A percentile compares a stretch with the other conserved stretches of the same genome.
These are phyloP conservation scores for Colletotrichum phormii DNA, from an alignment of 2,329 filamentous ascomycete genomes.

Conservation along the genomic window DNA sequence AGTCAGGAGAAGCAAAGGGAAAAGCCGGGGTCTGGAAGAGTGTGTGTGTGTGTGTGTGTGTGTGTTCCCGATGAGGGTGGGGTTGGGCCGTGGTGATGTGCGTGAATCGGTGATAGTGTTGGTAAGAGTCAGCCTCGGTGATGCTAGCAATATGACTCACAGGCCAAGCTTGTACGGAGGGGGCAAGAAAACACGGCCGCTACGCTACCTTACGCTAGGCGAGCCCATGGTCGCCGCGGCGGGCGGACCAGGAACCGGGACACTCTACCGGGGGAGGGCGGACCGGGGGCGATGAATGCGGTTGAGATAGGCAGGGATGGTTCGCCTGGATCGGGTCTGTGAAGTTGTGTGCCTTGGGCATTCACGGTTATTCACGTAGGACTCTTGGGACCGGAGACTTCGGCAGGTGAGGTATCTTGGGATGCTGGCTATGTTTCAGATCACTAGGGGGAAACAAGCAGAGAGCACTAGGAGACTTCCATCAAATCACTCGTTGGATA, in stretches of 20 bases:
- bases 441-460: background rate
- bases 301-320: background rate
- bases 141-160: conserved; percentile 6
- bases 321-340: background rate
- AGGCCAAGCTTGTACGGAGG: background rate
- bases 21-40: background rate
- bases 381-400: background rate
- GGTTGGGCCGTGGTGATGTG: too few relatives aligned
- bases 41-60: background rate
- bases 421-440: background rate
- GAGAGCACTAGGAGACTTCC: background rate
- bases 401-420: background rate
- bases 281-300: background rate
- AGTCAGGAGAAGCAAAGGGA: background rate
- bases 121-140: background rate
- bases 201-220: background rate
- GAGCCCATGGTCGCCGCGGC: background rate
- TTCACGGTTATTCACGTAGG: conserved; percentile 27
- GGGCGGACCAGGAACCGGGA: conserved; percentile 9
- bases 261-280: background rate
- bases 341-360: conserved; percentile 13
- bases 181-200: background rate
- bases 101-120: background rate
- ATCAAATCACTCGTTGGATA: background rate
- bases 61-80: background rate